Evolutionary conservation across 2,329 filamentous ascomycete genomes (phyloP).

Genomic region (Didymella sp.): DNA sequence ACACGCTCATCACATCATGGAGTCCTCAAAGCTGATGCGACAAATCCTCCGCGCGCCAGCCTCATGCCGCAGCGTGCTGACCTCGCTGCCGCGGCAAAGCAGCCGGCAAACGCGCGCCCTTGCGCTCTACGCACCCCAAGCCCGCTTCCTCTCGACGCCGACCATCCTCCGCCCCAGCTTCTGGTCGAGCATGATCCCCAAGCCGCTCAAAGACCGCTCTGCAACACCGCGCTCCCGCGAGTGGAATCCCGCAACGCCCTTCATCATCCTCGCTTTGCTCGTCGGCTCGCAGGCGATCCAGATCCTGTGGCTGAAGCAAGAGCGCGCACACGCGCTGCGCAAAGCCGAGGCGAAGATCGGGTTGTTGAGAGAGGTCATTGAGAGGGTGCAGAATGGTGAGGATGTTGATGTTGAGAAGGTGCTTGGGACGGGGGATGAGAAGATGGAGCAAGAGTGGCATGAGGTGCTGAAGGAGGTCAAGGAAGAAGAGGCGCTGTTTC

Average conservation of each 20-base stretch:
- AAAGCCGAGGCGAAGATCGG: constrained; percentile 81
- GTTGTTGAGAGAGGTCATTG: constrained; percentile 76
- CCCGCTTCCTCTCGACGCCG: constrained; percentile 40
- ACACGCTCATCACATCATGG: constrained; percentile 28
- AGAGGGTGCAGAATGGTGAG: constrained; percentile 43
- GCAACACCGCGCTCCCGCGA: constrained; percentile 35
- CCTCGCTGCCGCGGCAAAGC: neutral
- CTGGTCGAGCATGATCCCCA: constrained; percentile 50
- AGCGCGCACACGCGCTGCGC: constrained; percentile 74
- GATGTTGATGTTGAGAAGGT: constrained; percentile 75
- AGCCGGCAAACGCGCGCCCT: constrained; percentile 23
- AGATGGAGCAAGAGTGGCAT: constrained; percentile 85
- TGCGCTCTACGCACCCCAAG: constrained; percentile 28
- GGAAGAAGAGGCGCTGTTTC: constrained; percentile 64
- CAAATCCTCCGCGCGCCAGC: constrained; percentile 40
- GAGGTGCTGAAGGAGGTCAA: constrained; percentile 75
- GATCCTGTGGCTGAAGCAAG: constrained; percentile 80
- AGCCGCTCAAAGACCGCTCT: constrained; percentile 29
- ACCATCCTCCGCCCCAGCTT: constrained; percentile 48
- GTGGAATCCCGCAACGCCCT: constrained; percentile 68
- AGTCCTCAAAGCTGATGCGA: constrained; percentile 31
- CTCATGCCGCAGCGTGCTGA: constrained; percentile 26
- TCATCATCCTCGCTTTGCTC: constrained; percentile 72
- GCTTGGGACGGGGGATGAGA: constrained; percentile 78
- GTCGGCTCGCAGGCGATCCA: constrained; percentile 97